A percentile compares a stretch with the other conserved stretches of the same genome.
phyloP scores from a whole-genome alignment of 2,329 filamentous ascomycete genomes.

The Alternaria novae-zelandiae region DNA sequence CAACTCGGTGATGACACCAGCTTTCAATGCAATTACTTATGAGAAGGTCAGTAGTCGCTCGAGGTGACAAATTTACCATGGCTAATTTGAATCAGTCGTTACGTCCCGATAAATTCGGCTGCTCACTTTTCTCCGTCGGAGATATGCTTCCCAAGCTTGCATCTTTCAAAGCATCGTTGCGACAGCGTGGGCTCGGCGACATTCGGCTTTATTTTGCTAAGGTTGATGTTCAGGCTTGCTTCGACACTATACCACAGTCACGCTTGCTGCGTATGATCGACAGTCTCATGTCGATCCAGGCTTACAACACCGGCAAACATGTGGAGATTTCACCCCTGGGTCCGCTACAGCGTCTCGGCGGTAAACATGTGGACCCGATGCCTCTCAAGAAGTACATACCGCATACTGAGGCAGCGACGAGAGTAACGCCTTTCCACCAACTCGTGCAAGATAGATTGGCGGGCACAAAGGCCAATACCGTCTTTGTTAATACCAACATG shows the following conservation, averaged over 20 bases:
- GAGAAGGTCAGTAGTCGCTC: slow-evolving; percentile 67
- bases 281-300: slow-evolving; percentile 60
- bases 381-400: slow-evolving; percentile 50
- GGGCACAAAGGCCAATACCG: slow-evolving; percentile 61
- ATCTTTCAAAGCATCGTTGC: slow-evolving; percentile 65
- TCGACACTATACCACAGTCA: slow-evolving; percentile 91
- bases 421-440: slow-evolving; percentile 41
- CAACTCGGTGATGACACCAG: slow-evolving; percentile 73
- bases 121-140: slow-evolving; percentile 79
- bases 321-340: slow-evolving; percentile 68
- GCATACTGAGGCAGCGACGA: slow-evolving; percentile 42
- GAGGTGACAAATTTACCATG: not conserved
- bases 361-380: slow-evolving; percentile 37
- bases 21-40: slow-evolving; percentile 77
- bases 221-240: slow-evolving; percentile 88
- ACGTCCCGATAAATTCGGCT: slow-evolving; percentile 69
- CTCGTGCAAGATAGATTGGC: slow-evolving; percentile 39
- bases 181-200: slow-evolving; percentile 38
- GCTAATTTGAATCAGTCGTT: slow-evolving; percentile 31
- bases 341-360: slow-evolving; percentile 41
- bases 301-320: slow-evolving; percentile 77
- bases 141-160: slow-evolving; percentile 80
- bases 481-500: slow-evolving; percentile 76
- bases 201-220: slow-evolving; percentile 82
- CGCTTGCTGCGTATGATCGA: slow-evolving; percentile 72